These are phyloP conservation scores for Berberis thunbergii DNA, from an alignment of 164 flowering plant genomes.

Conservation along the genomic window DNA sequence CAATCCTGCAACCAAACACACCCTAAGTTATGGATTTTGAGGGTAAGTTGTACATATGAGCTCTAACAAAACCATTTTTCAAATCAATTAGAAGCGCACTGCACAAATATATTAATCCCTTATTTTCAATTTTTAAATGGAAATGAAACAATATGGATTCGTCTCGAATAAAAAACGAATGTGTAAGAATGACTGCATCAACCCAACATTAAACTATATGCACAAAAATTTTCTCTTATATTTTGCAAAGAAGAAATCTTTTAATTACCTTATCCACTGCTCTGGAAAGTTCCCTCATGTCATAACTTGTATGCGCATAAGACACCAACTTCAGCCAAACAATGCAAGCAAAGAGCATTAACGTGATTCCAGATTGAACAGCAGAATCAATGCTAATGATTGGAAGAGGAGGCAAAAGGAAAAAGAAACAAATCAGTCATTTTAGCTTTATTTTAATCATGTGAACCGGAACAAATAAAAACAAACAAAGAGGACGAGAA, in stretches of 20 bases:
- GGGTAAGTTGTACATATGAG: too few relatives aligned
- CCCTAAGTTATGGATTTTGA: too few relatives aligned
- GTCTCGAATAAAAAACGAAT: too few relatives aligned
- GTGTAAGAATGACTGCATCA: too few relatives aligned
- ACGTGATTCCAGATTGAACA: conserved; percentile 61
- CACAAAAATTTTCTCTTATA: not conserved
- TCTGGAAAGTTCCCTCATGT: conserved; percentile 55
- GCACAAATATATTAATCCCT: too few relatives aligned
- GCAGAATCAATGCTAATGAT: conserved; percentile 63
- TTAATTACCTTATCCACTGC: conserved; percentile 50
- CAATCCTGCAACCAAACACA: too few relatives aligned
- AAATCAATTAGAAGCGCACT: too few relatives aligned
- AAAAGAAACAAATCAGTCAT: not conserved
- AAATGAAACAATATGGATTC: too few relatives aligned
- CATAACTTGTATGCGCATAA: conserved; percentile 84
- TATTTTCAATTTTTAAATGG: too few relatives aligned
- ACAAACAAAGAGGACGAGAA: too few relatives aligned
- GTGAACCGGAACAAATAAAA: too few relatives aligned
- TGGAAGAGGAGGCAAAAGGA: not conserved
- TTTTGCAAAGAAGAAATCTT: not conserved
- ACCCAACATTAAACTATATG: not conserved
- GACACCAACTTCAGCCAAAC: conserved; percentile 94
- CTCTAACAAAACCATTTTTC: too few relatives aligned
- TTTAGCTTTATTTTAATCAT: not conserved
- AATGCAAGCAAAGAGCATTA: conserved; percentile 83